Base-by-base conservation (phyloP, 2,329 filamentous ascomycete species). In the Lomentospora prolificans region DNA sequence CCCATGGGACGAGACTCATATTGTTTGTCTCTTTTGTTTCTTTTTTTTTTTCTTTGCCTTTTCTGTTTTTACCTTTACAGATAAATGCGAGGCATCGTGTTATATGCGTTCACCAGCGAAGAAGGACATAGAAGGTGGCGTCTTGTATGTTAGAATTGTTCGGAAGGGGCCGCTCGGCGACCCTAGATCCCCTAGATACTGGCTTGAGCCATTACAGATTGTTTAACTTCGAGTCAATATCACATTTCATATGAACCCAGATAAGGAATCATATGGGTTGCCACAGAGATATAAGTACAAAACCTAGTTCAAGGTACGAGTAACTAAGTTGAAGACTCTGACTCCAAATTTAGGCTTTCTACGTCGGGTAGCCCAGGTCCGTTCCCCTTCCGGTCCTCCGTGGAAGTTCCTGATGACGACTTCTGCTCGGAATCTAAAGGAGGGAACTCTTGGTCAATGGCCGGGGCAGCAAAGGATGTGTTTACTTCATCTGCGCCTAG, bases 391-490 rank as follows among this genome's bases (percentile, higher is more conserved):
- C 14, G 22, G 10, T 19, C 14, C 19, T 46, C 41, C 3, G 41
- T n/a, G 19, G 41, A 5, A n/a, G 14, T 22, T 22, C 41, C 41
- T 9, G 41, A 8, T 19, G 14, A 8, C 41, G 4, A 24, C 3
- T n/a, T 8, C 17, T 46, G 52, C 59, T 64, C 64, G 46, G 62
- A 55, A 1, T 64, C 60, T n/a, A 68, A 57, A 2, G 66, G 64
- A 7, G 67, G 69, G 25, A 69, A 68, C 27, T 70, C 64, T n/a
- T 58, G 36, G 19, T 75, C 70, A 22, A 70, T 60, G 7, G 71
- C 65, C 2, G 41, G 70, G 69, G 22, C 70, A 71, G 9, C 70
- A 67, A 8, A 61, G 59, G 48, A 71, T 70, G 2, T n/a, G 7
- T 8, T 36, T 4, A 1, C 27, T 6, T 51, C 55, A 6, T 36